Percentiles rank a stretch among this genome's conserved stretches.
Evolutionary conservation across 129 eudicot genomes (phyloP).

Genomic region (Helianthus tuberosus): DNA sequence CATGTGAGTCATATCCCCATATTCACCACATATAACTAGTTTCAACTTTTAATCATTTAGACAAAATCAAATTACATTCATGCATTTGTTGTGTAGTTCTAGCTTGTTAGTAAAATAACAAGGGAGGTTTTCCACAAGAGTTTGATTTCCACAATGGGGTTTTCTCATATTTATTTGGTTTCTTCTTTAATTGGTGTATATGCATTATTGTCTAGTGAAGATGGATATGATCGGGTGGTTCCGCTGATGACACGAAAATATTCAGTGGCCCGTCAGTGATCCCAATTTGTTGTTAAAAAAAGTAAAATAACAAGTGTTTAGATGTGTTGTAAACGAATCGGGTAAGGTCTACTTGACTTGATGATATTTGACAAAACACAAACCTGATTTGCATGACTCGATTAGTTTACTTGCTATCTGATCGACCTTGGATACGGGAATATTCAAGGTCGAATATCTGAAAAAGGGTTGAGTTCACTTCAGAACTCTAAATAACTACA

Average conservation of each 20-base stretch:
- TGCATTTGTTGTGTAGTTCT: background rate
- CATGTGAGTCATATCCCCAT: conserved; percentile 37
- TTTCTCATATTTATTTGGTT: too few relatives aligned
- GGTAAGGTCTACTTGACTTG: background rate
- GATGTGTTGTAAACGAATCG: background rate
- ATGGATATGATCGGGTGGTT: too few relatives aligned
- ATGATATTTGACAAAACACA: background rate
- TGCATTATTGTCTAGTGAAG: too few relatives aligned
- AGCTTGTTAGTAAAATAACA: background rate
- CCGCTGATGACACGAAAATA: too few relatives aligned
- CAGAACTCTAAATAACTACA: too few relatives aligned
- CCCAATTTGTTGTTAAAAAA: too few relatives aligned
- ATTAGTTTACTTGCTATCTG: background rate
- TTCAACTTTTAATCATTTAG: conserved; percentile 10
- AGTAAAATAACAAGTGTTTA: conserved; percentile 1
- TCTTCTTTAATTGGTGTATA: too few relatives aligned
- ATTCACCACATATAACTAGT: conserved; percentile 18
- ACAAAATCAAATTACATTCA: background rate
- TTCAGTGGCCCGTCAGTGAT: too few relatives aligned
- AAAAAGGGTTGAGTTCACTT: too few relatives aligned
- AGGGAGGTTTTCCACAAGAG: background rate
- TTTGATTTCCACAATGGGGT: too few relatives aligned
- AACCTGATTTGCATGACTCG: background rate
- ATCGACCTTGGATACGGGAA: background rate
- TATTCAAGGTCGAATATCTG: background rate